These are phyloP conservation scores for Metschnikowia picachoensis DNA, from an alignment of 805 yeast genomes.

Conservation along the genomic window DNA sequence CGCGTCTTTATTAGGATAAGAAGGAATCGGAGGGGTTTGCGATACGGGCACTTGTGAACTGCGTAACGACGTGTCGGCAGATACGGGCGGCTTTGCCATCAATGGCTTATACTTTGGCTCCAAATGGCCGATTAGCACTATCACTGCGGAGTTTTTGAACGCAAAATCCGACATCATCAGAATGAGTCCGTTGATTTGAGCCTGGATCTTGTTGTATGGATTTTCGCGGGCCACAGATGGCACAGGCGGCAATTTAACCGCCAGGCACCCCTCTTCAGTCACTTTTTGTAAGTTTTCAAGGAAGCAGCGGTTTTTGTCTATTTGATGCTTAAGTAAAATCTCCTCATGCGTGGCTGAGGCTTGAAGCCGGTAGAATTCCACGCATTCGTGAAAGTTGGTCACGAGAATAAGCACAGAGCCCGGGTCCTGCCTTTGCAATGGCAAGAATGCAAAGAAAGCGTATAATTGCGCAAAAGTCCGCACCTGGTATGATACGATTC, in stretches of 20 bases:
- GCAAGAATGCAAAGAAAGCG: constrained; percentile 17
- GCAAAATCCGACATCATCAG: constrained; percentile 24
- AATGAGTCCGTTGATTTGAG: constrained; percentile 28
- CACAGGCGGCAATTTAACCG: constrained; percentile 23
- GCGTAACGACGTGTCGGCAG: constrained; percentile 3
- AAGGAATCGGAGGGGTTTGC: neutral
- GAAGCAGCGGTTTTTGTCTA: constrained; percentile 22
- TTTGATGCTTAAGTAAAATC: constrained; percentile 28
- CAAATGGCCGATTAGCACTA: constrained; percentile 29
- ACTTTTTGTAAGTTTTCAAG: constrained; percentile 20
- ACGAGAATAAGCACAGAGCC: constrained; percentile 23
- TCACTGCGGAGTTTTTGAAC: constrained; percentile 23
- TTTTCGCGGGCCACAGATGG: constrained; percentile 30
- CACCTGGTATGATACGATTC: constrained; percentile 16
- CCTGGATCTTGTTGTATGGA: constrained; percentile 29
- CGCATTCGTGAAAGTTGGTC: constrained; percentile 32
- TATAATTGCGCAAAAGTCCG: constrained; percentile 29
- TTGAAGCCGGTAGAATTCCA: constrained; percentile 34
- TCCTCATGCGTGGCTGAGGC: constrained; percentile 33
- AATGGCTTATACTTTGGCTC: constrained; percentile 23
- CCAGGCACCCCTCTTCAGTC: constrained; percentile 22
- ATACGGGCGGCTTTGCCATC: neutral
- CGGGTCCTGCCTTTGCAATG: constrained; percentile 4
- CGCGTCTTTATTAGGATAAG: neutral
- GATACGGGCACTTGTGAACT: constrained; percentile 1